A percentile compares a stretch with the other conserved stretches of the same genome.
Evolutionary conservation across 257 asterid genomes (phyloP).

Genomic region (Nicotiana benthamiana): DNA sequence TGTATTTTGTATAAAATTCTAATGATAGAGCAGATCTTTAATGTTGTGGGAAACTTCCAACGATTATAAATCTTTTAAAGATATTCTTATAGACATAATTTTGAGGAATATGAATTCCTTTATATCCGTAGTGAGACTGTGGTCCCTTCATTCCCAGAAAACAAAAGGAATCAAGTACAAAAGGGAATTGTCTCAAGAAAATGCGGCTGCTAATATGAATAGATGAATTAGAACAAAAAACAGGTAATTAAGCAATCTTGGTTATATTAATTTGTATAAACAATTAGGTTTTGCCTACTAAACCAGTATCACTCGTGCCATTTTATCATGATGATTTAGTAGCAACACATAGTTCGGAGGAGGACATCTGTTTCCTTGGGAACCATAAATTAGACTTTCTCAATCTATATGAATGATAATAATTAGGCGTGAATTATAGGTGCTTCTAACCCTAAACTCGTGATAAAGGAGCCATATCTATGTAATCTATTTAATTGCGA

Average conservation of each 20-base stretch:
- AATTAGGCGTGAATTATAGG: background rate
- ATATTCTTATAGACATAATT: background rate
- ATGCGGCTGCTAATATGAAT: constrained; percentile 25
- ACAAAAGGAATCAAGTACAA: constrained; percentile 8
- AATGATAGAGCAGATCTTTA: background rate
- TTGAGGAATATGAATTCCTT: constrained; percentile 11
- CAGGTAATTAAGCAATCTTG: constrained; percentile 15
- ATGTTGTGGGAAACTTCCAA: background rate
- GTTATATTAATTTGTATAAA: background rate
- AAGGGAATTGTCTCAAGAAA: constrained; percentile 26
- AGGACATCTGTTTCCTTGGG: constrained; percentile 8
- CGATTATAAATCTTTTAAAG: background rate
- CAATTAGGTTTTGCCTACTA: background rate
- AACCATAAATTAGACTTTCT: background rate
- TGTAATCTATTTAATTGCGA: background rate
- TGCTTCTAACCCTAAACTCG: constrained; percentile 1
- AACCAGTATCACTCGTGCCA: constrained; percentile 7
- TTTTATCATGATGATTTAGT: constrained; percentile 6
- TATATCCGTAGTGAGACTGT: constrained; percentile 30
- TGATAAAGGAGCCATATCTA: background rate
- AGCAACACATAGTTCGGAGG: constrained; percentile 8
- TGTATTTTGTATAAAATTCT: no score
- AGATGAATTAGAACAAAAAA: constrained; percentile 21
- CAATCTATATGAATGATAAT: no score
- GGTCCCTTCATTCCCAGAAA: constrained; percentile 29